phyloP scores from a whole-genome alignment of 164 flowering plant genomes.

The grape (Vitis vinifera) region ASM3070453v1 NC_081817.1:9132501-9133000 shows the following conservation, averaged over 20 bases:
- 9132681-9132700: no score
- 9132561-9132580: no score
- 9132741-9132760: neutral
- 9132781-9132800: slow-evolving; percentile 66
- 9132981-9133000: neutral
- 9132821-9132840: slow-evolving; percentile 50
- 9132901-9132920: slow-evolving; percentile 50
- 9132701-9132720: no score
- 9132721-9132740: no score
- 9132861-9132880: slow-evolving; percentile 63
- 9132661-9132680: no score
- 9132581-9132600: no score
- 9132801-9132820: slow-evolving; percentile 40
- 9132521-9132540: no score
- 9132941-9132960: neutral
- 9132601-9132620: no score
- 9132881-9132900: slow-evolving; percentile 56
- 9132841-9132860: slow-evolving; percentile 54
- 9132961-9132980: neutral
- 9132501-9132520: no score
- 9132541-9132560: no score
- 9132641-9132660: no score
- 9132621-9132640: no score
- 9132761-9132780: slow-evolving; percentile 45
- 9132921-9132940: slow-evolving; percentile 45